Conservation (phyloP, 208 protist species). For the Trypanosomatidae sp. region DNA sequence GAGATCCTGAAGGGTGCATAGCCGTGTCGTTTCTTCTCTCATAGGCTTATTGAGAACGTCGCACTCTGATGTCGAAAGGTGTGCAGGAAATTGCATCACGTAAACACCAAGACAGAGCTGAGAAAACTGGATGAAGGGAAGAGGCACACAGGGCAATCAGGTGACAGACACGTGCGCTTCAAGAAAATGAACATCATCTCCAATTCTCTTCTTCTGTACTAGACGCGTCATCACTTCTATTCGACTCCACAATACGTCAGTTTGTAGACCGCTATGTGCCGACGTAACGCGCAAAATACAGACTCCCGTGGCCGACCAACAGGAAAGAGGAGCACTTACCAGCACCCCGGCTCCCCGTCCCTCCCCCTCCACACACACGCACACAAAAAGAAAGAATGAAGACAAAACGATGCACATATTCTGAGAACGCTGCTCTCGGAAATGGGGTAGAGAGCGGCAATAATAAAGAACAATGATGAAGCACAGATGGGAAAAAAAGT, state of each 20-base stretch:
- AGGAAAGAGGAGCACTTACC: not conserved
- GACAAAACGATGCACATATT: not conserved
- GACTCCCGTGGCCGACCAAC: not conserved
- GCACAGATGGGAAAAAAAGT: slow-evolving; percentile 1
- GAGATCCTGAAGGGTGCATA: not conserved
- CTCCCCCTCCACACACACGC: not conserved
- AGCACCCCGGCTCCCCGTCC: not conserved
- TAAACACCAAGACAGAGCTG: not conserved
- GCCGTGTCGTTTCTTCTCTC: not conserved
- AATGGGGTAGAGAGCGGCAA: not conserved
- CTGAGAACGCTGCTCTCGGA: not conserved
- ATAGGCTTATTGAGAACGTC: not conserved
- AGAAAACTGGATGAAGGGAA: not conserved
- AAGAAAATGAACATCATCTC: not conserved
- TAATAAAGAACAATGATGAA: slow-evolving; percentile 13
- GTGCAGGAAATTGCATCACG: not conserved
- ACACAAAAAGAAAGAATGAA: not conserved
- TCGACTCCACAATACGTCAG: not conserved
- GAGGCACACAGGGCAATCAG: not conserved
- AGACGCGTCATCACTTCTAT: not conserved
- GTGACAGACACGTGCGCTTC: too few relatives aligned
- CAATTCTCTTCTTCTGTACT: not conserved
- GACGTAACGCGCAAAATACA: not conserved
- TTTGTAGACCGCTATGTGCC: not conserved
- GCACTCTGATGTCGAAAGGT: not conserved